Evolutionary conservation across 2,329 filamentous ascomycete species (phyloP), one percentile per base, ranked within the genome.

Genomic region (Penicillium palitans): DNA sequence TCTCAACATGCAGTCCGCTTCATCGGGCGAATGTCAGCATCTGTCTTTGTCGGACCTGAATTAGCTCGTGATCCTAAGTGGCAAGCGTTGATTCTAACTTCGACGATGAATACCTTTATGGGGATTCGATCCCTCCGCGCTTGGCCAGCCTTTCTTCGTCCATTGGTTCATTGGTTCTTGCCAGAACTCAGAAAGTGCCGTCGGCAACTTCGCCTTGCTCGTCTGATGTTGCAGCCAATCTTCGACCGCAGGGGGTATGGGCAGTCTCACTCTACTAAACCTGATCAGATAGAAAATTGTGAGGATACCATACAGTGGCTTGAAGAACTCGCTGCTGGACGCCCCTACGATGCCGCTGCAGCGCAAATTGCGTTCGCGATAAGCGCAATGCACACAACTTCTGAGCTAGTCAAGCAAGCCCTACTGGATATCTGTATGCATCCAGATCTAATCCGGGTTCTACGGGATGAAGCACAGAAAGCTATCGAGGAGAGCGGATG

Each of bases 291-390:
- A 6, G 12, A 15, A 33, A 33, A 33, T 13, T 33, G 13, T 1
- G 31, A 33, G 31, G 65, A 67, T 42, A 53, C 65, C 3, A 57
- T 67, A 2, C 47, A 61, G 47, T 66, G 62, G 62, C 37, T 64
- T 19, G 53, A 60, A 9, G 59, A 66, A 17, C 10, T 54, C 17
- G 57, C 60, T 10, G 53, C 33, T 6, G 61, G 61, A 13, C 57
- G 51, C 33, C 31, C 55, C 10, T 60, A 52, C n/a, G 62, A 68
- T 52, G 42, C 59, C 9, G 57, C 58, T 13, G 42, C 56, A 13
- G 47, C 48, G 13, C 66, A 68, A 52, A 46, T 68, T 8, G 52
- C 35, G 6, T 56, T 66, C 17, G 60, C 62, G 4, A 33, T 66
- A 39, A 61, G 52, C 42, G 60, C 66, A 10, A 51, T 61, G 31